phyloP scores from a whole-genome alignment of 306 rosid genomes.

The Phaseolus lunatus region DNA sequence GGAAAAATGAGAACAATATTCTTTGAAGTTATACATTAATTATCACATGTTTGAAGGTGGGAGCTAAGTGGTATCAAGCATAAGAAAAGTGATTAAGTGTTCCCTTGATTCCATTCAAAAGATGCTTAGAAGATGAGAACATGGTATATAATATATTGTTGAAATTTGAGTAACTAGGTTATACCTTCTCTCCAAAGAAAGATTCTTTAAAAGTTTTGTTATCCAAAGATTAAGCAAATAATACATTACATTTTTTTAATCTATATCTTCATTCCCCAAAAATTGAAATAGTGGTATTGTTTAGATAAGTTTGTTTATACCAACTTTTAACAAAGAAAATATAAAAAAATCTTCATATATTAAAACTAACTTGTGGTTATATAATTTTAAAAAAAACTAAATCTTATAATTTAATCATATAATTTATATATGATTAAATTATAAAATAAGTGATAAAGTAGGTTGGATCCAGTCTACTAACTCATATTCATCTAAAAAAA shows the following conservation, averaged over 20 bases:
- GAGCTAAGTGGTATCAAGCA: conserved; percentile 38
- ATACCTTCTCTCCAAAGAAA: conserved; percentile 45
- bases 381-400: too few species aligned
- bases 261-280: too few species aligned
- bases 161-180: conserved; percentile 47
- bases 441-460: too few species aligned
- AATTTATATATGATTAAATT: too few species aligned
- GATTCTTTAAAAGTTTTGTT: conserved; percentile 49
- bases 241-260: conserved; percentile 8
- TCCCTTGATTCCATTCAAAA: conserved; percentile 70
- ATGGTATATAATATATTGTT: conserved; percentile 31
- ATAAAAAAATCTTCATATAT: too few species aligned
- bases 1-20: conserved; percentile 39
- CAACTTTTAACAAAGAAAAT: too few species aligned
- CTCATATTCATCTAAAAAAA: too few species aligned
- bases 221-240: conserved; percentile 50
- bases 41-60: conserved; percentile 48
- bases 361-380: too few species aligned
- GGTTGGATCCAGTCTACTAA: too few species aligned
- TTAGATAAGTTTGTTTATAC: too few species aligned
- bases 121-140: conserved; percentile 56
- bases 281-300: too few species aligned
- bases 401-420: too few species aligned
- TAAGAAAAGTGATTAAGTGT: conserved; percentile 50
- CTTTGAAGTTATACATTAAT: conserved; percentile 30